A percentile compares a stretch with the other conserved stretches of the same genome.
Evolutionary conservation across 2,329 filamentous ascomycete genomes (phyloP).

Genomic region (Cladophialophora yegresii): DNA sequence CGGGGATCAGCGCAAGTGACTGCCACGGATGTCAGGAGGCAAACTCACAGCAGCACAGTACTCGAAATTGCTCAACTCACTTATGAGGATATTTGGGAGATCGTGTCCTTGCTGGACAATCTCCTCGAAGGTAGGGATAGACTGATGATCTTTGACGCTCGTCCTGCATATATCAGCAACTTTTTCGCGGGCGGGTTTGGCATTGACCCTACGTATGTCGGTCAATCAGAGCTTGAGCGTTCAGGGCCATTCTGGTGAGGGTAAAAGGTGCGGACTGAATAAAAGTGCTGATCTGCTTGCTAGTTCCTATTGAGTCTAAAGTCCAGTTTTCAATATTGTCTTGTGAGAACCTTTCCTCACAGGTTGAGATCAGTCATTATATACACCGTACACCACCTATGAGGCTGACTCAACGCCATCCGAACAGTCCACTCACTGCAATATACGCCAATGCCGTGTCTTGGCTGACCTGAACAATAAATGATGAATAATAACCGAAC

Average conservation of each 20-base stretch:
- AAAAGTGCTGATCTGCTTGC: neutral
- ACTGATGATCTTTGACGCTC: slow-evolving; percentile 12
- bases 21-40: slow-evolving; percentile 1
- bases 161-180: slow-evolving; percentile 10
- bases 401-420: neutral
- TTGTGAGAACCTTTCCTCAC: neutral
- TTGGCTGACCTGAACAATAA: neutral
- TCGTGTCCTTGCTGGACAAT: slow-evolving; percentile 1
- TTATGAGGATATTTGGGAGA: slow-evolving; percentile 18
- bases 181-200: neutral
- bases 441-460: neutral
- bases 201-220: slow-evolving; percentile 17
- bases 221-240: slow-evolving; percentile 18
- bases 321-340: neutral
- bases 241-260: slow-evolving; percentile 8
- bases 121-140: slow-evolving; percentile 19
- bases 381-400: neutral
- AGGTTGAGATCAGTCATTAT: neutral
- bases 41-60: neutral
- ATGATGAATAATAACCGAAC: neutral
- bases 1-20: slow-evolving; percentile 28
- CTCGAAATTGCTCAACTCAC: slow-evolving; percentile 3
- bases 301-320: neutral
- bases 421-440: neutral
- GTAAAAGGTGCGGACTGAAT: neutral